Evolutionary conservation across 371 early-diverging fungal species (phyloP), one percentile per base, ranked within the genome.

Genomic region (Lichtheimia ornata): DNA sequence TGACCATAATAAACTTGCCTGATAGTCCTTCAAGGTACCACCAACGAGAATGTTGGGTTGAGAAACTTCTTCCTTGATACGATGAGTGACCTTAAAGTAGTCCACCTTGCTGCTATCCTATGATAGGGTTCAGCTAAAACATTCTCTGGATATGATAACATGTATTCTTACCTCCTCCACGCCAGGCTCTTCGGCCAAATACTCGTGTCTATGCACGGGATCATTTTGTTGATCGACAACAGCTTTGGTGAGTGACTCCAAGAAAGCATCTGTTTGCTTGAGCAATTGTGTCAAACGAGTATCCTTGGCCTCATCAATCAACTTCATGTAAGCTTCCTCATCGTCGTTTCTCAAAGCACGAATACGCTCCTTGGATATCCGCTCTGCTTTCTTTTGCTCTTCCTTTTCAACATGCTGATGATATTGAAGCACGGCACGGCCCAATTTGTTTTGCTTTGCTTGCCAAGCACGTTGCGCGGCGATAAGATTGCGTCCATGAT

Each of bases 1-100:
- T 25, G 52, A 11, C 15, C 35, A 24, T 5, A 18, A n/a, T 14
- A 0, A 50, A 18, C 30, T 67, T 64, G 68, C 73, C 82, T 99
- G 99, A 77, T 99, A 99, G 7, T 96, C 97, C 73, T 99, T 96
- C 50, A 99, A 79, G 30, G 67, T 84, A 28, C 99, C 98, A 24
- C 98, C 97, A 7, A 90, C 83, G 47, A 98, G 69, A 13, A 96
- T 88, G 27, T 63, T 30, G 2, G 97, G 93, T 72, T 98, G 98
- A 12, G 44, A 53, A 15, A 97, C 87, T 51, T 71, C 74, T 73
- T 97, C 98, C 59, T 84, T 74, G 56, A 95, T 87, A 64, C 86
- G 79, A 76, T 98, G 99, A 1, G 97, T 92, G 40, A 90, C 85
- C 15, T 77, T 76, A 76, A 94, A 96, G 78, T 97, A 97, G 65